A percentile compares a stretch with the other conserved stretches of the same genome.
These are phyloP conservation scores for Neurospora sp. DNA, from an alignment of 495 filamentous ascomycete genomes.

Conservation along the genomic window DNA sequence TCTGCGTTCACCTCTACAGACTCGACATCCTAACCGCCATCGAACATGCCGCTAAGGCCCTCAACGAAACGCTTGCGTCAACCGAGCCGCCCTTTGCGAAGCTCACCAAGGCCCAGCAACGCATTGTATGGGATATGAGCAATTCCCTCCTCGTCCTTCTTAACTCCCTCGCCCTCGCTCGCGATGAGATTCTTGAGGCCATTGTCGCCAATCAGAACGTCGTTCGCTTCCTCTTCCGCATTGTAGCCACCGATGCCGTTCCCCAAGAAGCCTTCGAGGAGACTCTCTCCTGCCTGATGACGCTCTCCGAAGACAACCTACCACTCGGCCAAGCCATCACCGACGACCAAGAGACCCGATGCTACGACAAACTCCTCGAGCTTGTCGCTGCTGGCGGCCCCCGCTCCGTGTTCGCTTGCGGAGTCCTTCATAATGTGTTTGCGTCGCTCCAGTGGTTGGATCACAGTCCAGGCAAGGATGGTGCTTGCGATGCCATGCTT, in stretches of 20 bases:
- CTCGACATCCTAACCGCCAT: conserved; percentile 47
- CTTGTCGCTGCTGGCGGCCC: conserved; percentile 24
- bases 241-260: conserved; percentile 25
- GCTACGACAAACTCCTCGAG: conserved; percentile 28
- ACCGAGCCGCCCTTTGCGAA: conserved; percentile 28
- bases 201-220: conserved; percentile 36
- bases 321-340: conserved; percentile 33
- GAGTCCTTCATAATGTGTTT: conserved; percentile 45
- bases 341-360: conserved; percentile 24
- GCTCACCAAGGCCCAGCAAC: conserved; percentile 38
- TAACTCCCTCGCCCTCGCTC: conserved; percentile 36
- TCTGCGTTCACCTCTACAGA: conserved; percentile 51
- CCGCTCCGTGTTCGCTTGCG: conserved; percentile 36
- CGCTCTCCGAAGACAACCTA: conserved; percentile 46
- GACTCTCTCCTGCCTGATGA: conserved; percentile 40
- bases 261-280: conserved; percentile 31
- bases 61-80: conserved; percentile 33
- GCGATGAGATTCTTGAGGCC: conserved; percentile 44
- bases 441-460: conserved; percentile 36
- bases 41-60: conserved; percentile 38
- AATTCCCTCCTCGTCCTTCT: conserved; percentile 36
- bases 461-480: conserved; percentile 34
- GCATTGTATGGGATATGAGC: conserved; percentile 38
- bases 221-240: conserved; percentile 39
- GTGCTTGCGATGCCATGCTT: conserved; percentile 37